Percentiles rank a stretch among this genome's conserved stretches.
These are phyloP conservation scores for Boletus reticulatus DNA, from an alignment of 768 basidiomycete species.

Conservation along the genomic window DNA sequence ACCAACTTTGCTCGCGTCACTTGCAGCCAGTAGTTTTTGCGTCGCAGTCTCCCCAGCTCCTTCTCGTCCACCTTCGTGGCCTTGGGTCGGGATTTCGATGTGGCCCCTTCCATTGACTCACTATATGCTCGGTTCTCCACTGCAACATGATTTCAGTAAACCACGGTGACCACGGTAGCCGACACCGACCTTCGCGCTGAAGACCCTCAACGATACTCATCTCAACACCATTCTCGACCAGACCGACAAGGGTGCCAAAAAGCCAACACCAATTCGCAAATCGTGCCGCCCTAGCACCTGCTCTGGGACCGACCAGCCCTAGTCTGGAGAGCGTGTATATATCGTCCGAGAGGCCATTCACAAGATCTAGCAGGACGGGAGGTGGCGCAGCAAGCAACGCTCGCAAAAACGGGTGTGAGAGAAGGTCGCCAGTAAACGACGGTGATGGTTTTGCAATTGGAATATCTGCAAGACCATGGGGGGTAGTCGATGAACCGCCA, in stretches of 20 bases:
- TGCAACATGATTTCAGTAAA: conserved; percentile 27
- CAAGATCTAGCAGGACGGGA: conserved; percentile 75
- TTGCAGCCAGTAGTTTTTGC: conserved; percentile 76
- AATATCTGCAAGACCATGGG: conserved; percentile 21
- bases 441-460: conserved; percentile 1
- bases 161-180: not conserved
- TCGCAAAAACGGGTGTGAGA: conserved; percentile 65
- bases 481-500: conserved; percentile 19
- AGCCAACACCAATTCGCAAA: conserved; percentile 91
- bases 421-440: conserved; percentile 18
- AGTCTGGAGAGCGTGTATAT: conserved; percentile 71
- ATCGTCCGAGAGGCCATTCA: conserved; percentile 75
- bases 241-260: conserved; percentile 69
- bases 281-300: conserved; percentile 67
- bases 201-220: conserved; percentile 63
- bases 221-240: conserved; percentile 84
- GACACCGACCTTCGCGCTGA: conserved; percentile 55
- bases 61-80: conserved; percentile 60
- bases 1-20: conserved; percentile 65
- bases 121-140: conserved; percentile 72
- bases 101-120: conserved; percentile 71
- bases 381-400: conserved; percentile 78
- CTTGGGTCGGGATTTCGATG: conserved; percentile 65
- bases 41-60: conserved; percentile 64
- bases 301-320: conserved; percentile 62